Percentiles rank a stretch among this genome's conserved stretches.
Evolutionary conservation across 148 eudicot genomes (phyloP).

Genomic region (Euryodendron excelsum): DNA sequence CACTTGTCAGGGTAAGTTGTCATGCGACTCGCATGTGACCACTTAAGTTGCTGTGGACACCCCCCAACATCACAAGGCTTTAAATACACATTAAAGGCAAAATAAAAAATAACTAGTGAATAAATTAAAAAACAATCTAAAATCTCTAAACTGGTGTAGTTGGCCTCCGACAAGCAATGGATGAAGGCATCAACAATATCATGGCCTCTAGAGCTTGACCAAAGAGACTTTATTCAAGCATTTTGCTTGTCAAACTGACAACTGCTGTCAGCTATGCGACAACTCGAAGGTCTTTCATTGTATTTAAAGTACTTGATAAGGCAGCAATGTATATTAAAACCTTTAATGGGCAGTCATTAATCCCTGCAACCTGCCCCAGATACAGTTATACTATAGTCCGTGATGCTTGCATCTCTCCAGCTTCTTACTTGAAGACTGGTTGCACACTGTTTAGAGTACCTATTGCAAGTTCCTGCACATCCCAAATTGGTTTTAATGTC

Average conservation of each 20-base stretch:
- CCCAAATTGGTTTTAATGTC: not conserved
- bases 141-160: not conserved
- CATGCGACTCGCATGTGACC: too few species aligned
- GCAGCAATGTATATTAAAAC: not conserved
- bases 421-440: not conserved
- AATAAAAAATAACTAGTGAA: not conserved
- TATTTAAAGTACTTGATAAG: not conserved
- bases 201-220: not conserved
- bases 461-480: not conserved
- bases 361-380: not conserved
- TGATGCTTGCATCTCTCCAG: not conserved
- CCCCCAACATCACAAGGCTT: not conserved
- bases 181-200: not conserved
- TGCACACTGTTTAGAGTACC: not conserved
- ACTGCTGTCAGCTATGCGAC: not conserved
- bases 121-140: not conserved
- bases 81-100: not conserved
- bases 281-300: not conserved
- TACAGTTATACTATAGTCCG: not conserved
- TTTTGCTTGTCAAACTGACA: not conserved
- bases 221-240: not conserved
- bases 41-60: not conserved
- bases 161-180: slow-evolving; percentile 6
- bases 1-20: not conserved
- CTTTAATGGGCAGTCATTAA: not conserved